Conservation (phyloP, 1,139 yeast species). For the Schwanniomyces etchellsii region DNA sequence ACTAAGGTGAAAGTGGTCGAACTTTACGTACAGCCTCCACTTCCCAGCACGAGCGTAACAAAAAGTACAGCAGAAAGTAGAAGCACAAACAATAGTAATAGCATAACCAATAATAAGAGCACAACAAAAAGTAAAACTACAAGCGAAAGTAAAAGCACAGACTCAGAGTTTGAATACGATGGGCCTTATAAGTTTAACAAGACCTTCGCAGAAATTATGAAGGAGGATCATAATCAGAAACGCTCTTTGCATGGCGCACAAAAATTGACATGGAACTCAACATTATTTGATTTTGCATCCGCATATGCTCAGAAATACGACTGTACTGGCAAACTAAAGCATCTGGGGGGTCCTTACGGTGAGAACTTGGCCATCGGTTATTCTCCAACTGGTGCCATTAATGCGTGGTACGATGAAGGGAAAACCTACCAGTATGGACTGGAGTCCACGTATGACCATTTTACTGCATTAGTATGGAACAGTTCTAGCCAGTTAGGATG, state of each 20-base stretch:
- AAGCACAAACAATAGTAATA: no score
- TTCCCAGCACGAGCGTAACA: no score
- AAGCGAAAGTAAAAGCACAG: no score
- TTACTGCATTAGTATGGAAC: constrained; percentile 40
- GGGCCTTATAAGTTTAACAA: constrained; percentile 9
- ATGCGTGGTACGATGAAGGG: constrained; percentile 37
- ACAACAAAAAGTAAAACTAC: no score
- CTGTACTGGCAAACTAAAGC: constrained; percentile 30
- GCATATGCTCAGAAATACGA: constrained; percentile 23
- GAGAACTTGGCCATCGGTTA: constrained; percentile 38
- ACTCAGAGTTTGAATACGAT: no score
- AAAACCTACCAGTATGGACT: constrained; percentile 19
- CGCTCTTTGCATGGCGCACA: constrained; percentile 26
- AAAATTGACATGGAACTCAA: constrained; percentile 24
- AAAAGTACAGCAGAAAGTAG: no score
- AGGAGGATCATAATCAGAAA: constrained; percentile 23
- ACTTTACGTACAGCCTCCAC: no score
- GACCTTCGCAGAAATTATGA: constrained; percentile 20
- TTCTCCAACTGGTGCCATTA: constrained; percentile 21
- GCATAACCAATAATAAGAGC: no score
- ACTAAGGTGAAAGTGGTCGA: background rate
- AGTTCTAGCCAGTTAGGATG: constrained; percentile 31
- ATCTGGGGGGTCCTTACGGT: constrained; percentile 32
- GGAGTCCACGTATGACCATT: constrained; percentile 28
- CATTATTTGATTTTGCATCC: constrained; percentile 25